Evolutionary conservation across 176 grass and related monocot genomes (phyloP), one percentile per base, ranked within the genome.

Genomic region (Juncus inflexus): DNA sequence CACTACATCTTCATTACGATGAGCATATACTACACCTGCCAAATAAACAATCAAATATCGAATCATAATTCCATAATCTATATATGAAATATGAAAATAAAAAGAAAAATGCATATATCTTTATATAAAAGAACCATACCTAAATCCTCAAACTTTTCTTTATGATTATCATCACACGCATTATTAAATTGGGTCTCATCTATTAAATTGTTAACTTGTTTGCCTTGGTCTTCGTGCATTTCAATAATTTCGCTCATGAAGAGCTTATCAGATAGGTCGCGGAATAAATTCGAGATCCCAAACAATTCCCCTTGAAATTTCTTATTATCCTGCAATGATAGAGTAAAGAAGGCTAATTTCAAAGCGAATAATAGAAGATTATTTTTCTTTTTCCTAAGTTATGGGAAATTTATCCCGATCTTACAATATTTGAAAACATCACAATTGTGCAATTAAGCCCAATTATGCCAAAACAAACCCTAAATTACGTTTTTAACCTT

Each of bases 231-330:
- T 66, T 86, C 92, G 74, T 91, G 87, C 87, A 91, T 96, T 72
- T 96, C 92, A 65, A 97, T 86, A 35, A 97, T 97, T 74, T 91
- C 87, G 79, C 92, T 97, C 58, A 87, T 97, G 53, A 97, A 96
- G 73, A 91, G 87, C 79, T 97, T 89, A 70, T 97, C 87, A 65
- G 87, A 97, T 59, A 97, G 64, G 64, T 97, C 84, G 3, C 75
- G 77, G 76, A 97, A 97, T 57, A 97, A 77, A 80, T 97, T 97
- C 74, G 82, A 97, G 62, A 97, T 91, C 73, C 92, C 92, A 85
- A 97, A 97, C 60, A 97, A 80, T 45, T 97, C 92, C 19, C 92
- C 92, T 75, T 97, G 84, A 77, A 89, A 97, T 71, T 97, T 90
- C 72, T 89, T 97, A 76, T 90, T 80, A 73, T 91, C 91, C 91